These are phyloP conservation scores for Cyberlindnera bimundalis DNA, from an alignment of 805 yeast species.

Conservation along the genomic window DNA sequence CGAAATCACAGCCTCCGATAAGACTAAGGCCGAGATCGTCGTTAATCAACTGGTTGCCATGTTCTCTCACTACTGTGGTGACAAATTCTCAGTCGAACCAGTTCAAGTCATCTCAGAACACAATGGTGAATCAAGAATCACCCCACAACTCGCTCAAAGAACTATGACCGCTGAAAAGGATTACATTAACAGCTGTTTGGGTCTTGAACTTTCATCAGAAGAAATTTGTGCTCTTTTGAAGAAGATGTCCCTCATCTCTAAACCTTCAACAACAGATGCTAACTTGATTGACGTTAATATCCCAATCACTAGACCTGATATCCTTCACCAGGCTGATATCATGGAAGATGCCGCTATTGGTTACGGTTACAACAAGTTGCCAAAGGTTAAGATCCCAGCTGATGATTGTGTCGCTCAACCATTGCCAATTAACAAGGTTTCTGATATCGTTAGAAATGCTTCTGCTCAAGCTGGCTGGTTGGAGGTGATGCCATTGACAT, in stretches of 20 bases:
- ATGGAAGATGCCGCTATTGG: conserved; percentile 98
- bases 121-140: conserved; percentile 67
- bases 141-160: conserved; percentile 73
- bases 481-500: conserved; percentile 92
- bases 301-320: conserved; percentile 95
- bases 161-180: conserved; percentile 66
- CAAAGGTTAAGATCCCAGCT: conserved; percentile 72
- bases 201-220: conserved; percentile 66
- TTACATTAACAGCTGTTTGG: conserved; percentile 90
- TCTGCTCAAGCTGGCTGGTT: conserved; percentile 94
- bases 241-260: conserved; percentile 78
- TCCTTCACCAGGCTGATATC: conserved; percentile 94
- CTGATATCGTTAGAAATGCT: conserved; percentile 87
- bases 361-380: conserved; percentile 88
- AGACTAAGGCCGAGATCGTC: conserved; percentile 90
- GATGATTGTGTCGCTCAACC: conserved; percentile 81
- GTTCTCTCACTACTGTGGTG: conserved; percentile 85
- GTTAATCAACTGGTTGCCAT: conserved; percentile 90
- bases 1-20: conserved; percentile 94
- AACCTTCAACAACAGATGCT: conserved; percentile 42
- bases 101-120: conserved; percentile 81
- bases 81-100: conserved; percentile 86
- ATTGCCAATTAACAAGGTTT: conserved; percentile 83
- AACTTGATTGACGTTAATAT: conserved; percentile 48
- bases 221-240: conserved; percentile 65